Evolutionary conservation across 331 rosid genomes (phyloP), one percentile per base, ranked within the genome.

Genomic region (Arachis monticola): DNA sequence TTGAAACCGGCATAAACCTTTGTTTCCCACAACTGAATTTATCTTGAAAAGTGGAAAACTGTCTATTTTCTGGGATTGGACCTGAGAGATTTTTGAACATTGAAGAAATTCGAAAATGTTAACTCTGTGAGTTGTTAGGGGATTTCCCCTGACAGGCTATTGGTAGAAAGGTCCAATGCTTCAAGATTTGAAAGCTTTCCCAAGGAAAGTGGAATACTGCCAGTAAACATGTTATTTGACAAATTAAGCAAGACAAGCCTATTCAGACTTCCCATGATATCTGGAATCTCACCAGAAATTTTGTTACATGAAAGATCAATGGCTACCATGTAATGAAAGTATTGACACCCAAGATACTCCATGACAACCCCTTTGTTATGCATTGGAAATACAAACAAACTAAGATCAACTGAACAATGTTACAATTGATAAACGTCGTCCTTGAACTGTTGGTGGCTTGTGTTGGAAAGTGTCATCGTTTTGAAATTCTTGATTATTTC

Each of bases 31-130:
- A 62, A 69, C 81, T 7, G 83, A 81, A 31, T 17, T 44, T 65
- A 0, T 0, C 51, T 32, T 46, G 38, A 5, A 81, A 71, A 8
- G 80, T 84, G 3, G 50, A 1, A 57, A 84, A 81, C n/a, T 81
- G 85, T 5, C 48, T 47, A 42, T 22, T 67, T 27, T 45, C 62
- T 13, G 88, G 88, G 69, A 78, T 74, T 11, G 45, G 67, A 2
- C 85, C 85, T 1, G 67, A 13, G 53, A 84, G 80, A 38, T 67
- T 46, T 50, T 85, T 85, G 47, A 60, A 85, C 75, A 58, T 67
- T 30, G 1, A 81, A 30, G 75, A 70, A 52, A 6, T 35, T 69
- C 41, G 78, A 74, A 38, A 85, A 85, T 8, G 73, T 67, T 62
- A 81, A 74, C 10, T 22, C 3, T 7, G 70, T 27, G 6, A 75